Evolutionary conservation across 257 asterid species (phyloP).

Genomic region (Rhazya stricta): DNA sequence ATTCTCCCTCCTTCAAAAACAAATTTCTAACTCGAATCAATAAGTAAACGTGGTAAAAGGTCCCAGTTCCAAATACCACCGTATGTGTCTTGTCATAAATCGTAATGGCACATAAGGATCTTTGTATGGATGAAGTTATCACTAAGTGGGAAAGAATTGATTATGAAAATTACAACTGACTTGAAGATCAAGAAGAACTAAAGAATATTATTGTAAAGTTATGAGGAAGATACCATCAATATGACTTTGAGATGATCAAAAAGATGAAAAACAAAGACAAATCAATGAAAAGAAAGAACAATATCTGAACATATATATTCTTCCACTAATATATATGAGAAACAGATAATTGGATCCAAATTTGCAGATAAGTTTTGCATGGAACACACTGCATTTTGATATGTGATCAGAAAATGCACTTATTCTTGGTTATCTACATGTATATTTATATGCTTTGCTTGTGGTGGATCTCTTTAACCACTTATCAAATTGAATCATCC

Average conservation of each 20-base stretch:
- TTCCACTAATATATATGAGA: background rate
- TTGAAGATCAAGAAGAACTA: too few species aligned
- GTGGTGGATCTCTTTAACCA: background rate
- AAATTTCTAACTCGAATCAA: too few species aligned
- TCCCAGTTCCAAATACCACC: too few species aligned
- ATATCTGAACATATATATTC: conserved; percentile 8
- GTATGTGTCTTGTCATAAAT: too few species aligned
- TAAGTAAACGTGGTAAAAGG: too few species aligned
- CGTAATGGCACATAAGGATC: too few species aligned
- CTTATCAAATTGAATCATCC: background rate
- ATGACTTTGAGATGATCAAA: background rate
- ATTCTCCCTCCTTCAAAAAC: too few species aligned
- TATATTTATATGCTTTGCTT: background rate
- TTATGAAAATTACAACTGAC: too few species aligned
- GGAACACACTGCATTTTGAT: background rate
- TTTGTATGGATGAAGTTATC: too few species aligned
- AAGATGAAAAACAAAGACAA: background rate
- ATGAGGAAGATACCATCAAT: background rate
- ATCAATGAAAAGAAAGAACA: background rate
- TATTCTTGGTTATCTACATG: background rate
- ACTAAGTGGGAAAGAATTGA: too few species aligned
- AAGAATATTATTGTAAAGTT: background rate
- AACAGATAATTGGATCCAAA: background rate
- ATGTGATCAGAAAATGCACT: conserved; percentile 1
- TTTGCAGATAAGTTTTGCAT: background rate